Evolutionary conservation across 1,139 yeast genomes (phyloP), one percentile per base, ranked within the genome.

Genomic region (Yamadazyma blattariae): DNA sequence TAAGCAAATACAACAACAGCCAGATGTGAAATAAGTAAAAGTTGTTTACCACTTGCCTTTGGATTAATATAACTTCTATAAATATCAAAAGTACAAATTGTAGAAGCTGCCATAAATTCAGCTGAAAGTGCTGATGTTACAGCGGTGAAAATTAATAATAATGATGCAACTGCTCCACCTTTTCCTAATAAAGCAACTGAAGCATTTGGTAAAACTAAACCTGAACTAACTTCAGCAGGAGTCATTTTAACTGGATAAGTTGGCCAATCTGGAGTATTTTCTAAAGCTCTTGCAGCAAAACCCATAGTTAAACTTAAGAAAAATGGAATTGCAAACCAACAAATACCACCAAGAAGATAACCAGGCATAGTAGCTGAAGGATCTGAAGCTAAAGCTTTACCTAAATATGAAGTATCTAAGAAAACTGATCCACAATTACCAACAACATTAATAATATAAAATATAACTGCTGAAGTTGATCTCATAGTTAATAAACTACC

Each of bases 251-350:
- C 59, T 26, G 95, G 95, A 54, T 79, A 86, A 4, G 87, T 80
- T 46, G 95, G 95, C 77, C 89, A 87, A 9, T 68, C 56, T 14
- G 84, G 80, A 22, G 77, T 67, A 33, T 65, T 60, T 61, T 87
- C 90, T 38, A 87, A 68, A 15, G 87, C 80, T 44, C 85, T 64
- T 32, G 87, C 86, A 21, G 89, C 85, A 25, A 88, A 67, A 10
- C 96, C 96, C 82, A 87, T 70, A 10, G 95, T 83, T 7, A 94
- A 82, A 13, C 95, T 84, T 30, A 80, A 73, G 37, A 85, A 72
- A 66, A 82, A 82, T 25, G 96, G 96, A 45, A 88, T 81, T 8
- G 95, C 92, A 55, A 86, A 83, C 96, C 96, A 89, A 0, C 92
- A 82, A 35, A 88, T 57, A n/a, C 96, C 96, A 38, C 96, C 96